Evolutionary conservation across 1,139 yeast genomes (phyloP).

Genomic region (Entelexis sorbosivorans): DNA sequence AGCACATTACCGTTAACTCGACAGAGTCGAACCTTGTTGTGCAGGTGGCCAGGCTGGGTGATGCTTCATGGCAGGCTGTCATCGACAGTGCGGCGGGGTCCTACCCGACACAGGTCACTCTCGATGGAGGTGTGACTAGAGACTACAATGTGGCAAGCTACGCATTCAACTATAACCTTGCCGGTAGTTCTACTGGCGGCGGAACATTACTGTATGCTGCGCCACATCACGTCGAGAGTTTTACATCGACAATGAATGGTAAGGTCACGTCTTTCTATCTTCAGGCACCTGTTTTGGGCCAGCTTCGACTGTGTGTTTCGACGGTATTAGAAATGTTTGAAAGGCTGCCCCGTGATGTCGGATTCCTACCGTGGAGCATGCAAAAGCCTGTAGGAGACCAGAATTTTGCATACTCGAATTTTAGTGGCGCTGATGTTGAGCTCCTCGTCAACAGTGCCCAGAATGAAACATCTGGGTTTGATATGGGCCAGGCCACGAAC

Average conservation of each 20-base stretch:
- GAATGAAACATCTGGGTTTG: conserved; percentile 43
- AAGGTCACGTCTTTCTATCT: conserved; percentile 41
- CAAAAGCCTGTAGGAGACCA: conserved; percentile 29
- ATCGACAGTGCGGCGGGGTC: conserved; percentile 50
- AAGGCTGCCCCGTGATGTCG: conserved; percentile 41
- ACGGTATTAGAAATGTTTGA: conserved; percentile 43
- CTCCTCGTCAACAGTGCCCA: conserved; percentile 44
- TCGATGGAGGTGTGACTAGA: conserved; percentile 33
- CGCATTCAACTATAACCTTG: conserved; percentile 41
- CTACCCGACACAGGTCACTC: conserved; percentile 38
- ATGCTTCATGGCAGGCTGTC: conserved; percentile 16
- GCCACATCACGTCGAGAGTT: conserved; percentile 58
- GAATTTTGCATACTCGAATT: conserved; percentile 28
- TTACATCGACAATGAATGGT: conserved; percentile 30
- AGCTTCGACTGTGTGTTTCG: conserved; percentile 48
- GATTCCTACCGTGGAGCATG: conserved; percentile 40
- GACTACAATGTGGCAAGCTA: conserved; percentile 39
- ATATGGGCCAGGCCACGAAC: conserved; percentile 42
- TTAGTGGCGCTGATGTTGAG: conserved; percentile 37
- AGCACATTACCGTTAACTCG: conserved; percentile 38
- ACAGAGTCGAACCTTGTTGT: conserved; percentile 33
- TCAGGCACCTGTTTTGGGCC: conserved; percentile 56
- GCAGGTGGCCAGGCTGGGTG: conserved; percentile 34
- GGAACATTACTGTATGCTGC: conserved; percentile 52
- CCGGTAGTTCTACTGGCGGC: conserved; percentile 46